These are phyloP conservation scores for Leonotis leonurus DNA, from an alignment of 257 asterid genomes.

Conservation along the genomic window DNA sequence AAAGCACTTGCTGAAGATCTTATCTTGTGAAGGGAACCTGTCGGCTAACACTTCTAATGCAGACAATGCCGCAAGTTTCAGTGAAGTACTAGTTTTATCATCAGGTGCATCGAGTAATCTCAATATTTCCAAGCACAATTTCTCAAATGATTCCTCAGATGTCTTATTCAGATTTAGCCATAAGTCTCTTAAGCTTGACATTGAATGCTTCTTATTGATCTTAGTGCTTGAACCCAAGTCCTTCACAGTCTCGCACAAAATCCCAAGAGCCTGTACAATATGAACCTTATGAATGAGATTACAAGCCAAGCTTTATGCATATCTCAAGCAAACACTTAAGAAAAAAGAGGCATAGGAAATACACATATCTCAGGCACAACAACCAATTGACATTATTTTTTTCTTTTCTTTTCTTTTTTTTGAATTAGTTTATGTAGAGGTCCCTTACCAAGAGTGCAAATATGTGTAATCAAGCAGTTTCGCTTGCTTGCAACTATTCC, in stretches of 20 bases:
- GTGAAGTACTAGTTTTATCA: conserved; percentile 35
- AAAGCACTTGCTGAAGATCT: conserved; percentile 60
- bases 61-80: conserved; percentile 66
- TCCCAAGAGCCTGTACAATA: conserved; percentile 71
- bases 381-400: no score
- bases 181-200: conserved; percentile 37
- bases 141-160: conserved; percentile 38
- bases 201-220: conserved; percentile 37
- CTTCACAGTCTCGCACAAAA: conserved; percentile 66
- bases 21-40: conserved; percentile 53
- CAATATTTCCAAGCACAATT: conserved; percentile 52
- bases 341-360: background rate
- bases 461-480: background rate
- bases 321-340: background rate
- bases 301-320: background rate
- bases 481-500: background rate
- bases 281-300: conserved; percentile 11
- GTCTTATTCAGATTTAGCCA: conserved; percentile 60
- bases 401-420: no score
- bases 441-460: background rate
- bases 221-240: conserved; percentile 31
- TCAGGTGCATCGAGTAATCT: conserved; percentile 45
- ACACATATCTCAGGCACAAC: background rate
- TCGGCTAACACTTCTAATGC: conserved; percentile 63
- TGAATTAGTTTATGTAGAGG: background rate